Evolutionary conservation across 805 yeast species (phyloP), one percentile per base, ranked within the genome.

Genomic region (Yueomyces sinensis): DNA sequence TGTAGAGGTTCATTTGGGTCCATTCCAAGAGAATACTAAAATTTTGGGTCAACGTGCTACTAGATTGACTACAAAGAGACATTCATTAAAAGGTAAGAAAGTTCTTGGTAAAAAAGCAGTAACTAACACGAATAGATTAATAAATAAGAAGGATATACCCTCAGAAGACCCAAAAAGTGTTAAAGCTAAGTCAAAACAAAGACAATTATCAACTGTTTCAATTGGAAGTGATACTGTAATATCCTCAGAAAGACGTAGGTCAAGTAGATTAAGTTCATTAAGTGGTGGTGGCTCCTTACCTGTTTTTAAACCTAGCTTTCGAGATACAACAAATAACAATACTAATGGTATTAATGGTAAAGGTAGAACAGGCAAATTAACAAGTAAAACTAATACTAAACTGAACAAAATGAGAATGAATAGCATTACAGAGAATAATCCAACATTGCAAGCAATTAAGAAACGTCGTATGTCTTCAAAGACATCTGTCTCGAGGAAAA

Each of bases 231-330:
- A 11, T 7, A 7, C 24, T 7, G 7, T 11, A 22, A 22, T 22
- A 7, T 7, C 24, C 7, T 22, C 24, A 22, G 9, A 39, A 30
- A 39, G 42, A 11, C 42, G 51, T 28, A 41, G 54, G 7, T 46
- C 54, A n/a, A 42, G 58, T 57, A 40, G 75, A 62, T 24, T 72
- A 51, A 42, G 61, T 37, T 45, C 63, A 25, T 37, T 64, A 50
- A 41, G 56, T 44, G 54, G 53, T 14, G 45, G 53, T 9, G n/a
- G n/a, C n/a, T 49, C 49, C n/a, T 45, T 56, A 4, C 54, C 61
- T 15, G 42, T 61, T n/a, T 53, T 56, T 35, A 57, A 52, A 37
- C 37, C 47, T 6, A 41, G 32, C 1, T 42, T 41, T 19, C 7
- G 24, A 20, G 24, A 20, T 20, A 7, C 24, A 7, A 29, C 24